Base-by-base conservation (phyloP, 2,329 filamentous ascomycete genomes). In the Alternaria tenuissima region DNA sequence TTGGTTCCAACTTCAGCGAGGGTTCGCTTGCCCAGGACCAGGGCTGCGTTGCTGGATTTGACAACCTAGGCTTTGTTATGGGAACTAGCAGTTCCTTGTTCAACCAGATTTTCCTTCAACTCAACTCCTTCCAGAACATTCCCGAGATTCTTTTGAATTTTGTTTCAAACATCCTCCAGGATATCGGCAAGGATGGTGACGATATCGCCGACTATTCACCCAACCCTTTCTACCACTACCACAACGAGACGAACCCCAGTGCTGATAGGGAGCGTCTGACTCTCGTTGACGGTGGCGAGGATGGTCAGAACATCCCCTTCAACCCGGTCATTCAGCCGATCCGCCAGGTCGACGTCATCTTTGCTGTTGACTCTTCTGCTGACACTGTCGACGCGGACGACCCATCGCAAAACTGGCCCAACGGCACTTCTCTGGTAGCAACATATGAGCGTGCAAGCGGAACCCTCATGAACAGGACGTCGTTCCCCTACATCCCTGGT, bases 31-130 rank as follows among this genome's bases (percentile, higher is more conserved):
- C 85, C 0, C 74, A 81, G 11, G 76, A 83, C 56, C 84, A 86
- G 43, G 75, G 80, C 28, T 97, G 94, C 72, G 85, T 96, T 16
- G 83, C 85, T 7, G 94, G 94, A 1, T 93, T 93, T 64, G 94
- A 97, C 78, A 93, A 93, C 69, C 86, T 86, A 24, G 92, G 92
- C 7, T 97, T 87, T 73, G 82, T 96, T 26, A 93, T 96, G 87
- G 93, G 93, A 52, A 96, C 93, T 0, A 93, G 90, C 22, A 92
- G 89, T 1, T 90, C 91, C 0, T 84, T 97, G 2, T 97, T 97
- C 84, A 97, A 96, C 80, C 83, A 88, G 69, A 86, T 91, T 69
- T 79, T 96, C 18, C 82, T 93, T 3, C 79, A 87, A 11, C 81
- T 94, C 56, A 85, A 92, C 9, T 76, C 78, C 22, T 78, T 80